A percentile compares a stretch with the other conserved stretches of the same genome.
Conservation (phyloP, 768 basidiomycete species). For the Hydnum rufescens region DNA sequence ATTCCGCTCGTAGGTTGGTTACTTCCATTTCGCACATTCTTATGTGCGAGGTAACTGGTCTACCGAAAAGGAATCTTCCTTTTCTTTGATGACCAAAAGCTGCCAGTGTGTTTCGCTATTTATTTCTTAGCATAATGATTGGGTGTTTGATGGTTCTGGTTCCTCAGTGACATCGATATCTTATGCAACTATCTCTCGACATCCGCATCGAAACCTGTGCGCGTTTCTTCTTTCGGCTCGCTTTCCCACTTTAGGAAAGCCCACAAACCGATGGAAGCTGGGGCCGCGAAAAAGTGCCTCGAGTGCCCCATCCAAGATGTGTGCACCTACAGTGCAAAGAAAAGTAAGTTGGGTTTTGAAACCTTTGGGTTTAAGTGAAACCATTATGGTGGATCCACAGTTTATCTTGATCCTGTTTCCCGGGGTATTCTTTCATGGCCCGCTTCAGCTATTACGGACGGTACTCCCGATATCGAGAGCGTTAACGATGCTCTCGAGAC, state of each 20-base stretch:
- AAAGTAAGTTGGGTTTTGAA: conserved; percentile 27
- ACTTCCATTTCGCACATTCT: conserved; percentile 79
- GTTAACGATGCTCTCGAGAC: conserved; percentile 47
- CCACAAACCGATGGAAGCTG: conserved; percentile 49
- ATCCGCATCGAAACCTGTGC: conserved; percentile 28
- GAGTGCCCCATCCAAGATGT: conserved; percentile 53
- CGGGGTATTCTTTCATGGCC: conserved; percentile 42
- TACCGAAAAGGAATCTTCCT: conserved; percentile 46
- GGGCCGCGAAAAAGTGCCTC: conserved; percentile 47
- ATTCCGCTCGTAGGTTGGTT: conserved; percentile 17
- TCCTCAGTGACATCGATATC: conserved; percentile 60
- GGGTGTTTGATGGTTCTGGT: conserved; percentile 5
- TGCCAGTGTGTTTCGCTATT: conserved; percentile 44
- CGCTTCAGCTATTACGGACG: conserved; percentile 47
- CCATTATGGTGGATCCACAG: conserved; percentile 19
- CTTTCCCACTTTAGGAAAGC: conserved; percentile 62
- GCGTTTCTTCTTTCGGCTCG: conserved; percentile 74
- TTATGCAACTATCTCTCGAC: conserved; percentile 60
- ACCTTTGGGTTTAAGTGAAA: neutral
- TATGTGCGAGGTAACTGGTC: conserved; percentile 75
- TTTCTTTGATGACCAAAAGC: conserved; percentile 74
- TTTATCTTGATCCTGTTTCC: conserved; percentile 64
- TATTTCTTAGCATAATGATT: neutral
- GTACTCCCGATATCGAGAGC: conserved; percentile 72
- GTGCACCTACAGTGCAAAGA: conserved; percentile 78